These are phyloP conservation scores for Iris pallida DNA, from an alignment of 116 monocot species.

Conservation along the genomic window DNA sequence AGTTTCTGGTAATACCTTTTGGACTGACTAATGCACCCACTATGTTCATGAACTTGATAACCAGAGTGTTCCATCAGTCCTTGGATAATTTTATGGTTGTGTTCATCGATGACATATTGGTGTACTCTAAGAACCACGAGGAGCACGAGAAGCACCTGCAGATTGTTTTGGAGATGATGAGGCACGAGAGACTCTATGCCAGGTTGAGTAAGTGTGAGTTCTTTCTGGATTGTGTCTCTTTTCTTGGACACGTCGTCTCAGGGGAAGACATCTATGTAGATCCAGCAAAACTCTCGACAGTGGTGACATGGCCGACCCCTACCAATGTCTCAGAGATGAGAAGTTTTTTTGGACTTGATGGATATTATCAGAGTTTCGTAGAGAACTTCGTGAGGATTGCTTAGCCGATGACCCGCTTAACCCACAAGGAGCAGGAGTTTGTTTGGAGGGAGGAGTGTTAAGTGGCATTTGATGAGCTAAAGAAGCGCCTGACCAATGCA, in stretches of 20 bases:
- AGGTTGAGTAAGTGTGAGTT: not conserved
- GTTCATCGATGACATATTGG: not conserved
- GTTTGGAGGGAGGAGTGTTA: too few relatives aligned
- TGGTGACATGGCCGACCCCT: not conserved
- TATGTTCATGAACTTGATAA: too few relatives aligned
- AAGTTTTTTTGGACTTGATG: not conserved
- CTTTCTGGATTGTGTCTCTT: not conserved
- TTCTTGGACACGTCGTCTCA: not conserved
- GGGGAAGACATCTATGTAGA: not conserved
- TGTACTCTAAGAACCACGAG: conserved; percentile 2
- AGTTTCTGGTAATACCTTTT: too few relatives aligned
- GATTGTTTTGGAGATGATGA: not conserved
- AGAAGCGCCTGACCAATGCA: too few relatives aligned
- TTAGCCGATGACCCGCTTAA: not conserved
- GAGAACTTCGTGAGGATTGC: conserved; percentile 3
- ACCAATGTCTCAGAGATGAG: not conserved
- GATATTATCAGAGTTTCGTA: conserved; percentile 1
- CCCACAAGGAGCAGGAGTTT: not conserved
- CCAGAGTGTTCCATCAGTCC: too few relatives aligned
- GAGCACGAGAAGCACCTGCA: conserved; percentile 5
- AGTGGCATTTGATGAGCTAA: too few relatives aligned
- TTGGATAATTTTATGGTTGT: too few relatives aligned
- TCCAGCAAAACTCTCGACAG: not conserved
- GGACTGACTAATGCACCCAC: too few relatives aligned
- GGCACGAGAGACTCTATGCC: not conserved